These are phyloP conservation scores for Rhizoclosmatium globosum DNA, from an alignment of 192 early-diverging fungal genomes.

Conservation along the genomic window DNA sequence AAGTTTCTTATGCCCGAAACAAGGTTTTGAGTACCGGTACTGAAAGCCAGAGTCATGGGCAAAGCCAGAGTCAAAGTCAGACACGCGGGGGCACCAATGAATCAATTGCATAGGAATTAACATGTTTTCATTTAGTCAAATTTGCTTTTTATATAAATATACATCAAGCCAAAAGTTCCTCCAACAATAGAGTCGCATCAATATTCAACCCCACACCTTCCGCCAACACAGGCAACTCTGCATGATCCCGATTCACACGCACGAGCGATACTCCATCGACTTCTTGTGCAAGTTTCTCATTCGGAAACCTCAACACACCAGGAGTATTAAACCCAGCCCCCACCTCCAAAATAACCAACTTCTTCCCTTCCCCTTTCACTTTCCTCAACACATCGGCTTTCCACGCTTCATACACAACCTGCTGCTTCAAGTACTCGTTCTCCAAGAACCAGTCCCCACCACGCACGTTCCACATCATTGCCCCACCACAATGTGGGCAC, in stretches of 20 bases:
- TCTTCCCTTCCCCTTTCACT: conserved; percentile 24
- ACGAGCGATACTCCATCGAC: background rate
- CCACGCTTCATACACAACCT: conserved; percentile 19
- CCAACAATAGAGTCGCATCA: background rate
- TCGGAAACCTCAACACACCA: conserved; percentile 35
- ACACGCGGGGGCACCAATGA: too few species aligned
- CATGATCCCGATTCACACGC: background rate
- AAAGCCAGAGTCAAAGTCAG: too few species aligned
- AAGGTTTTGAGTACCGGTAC: too few species aligned
- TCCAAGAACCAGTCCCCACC: conserved; percentile 43
- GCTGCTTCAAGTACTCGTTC: conserved; percentile 16
- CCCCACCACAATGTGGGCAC: conserved; percentile 28
- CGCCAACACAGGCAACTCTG: background rate
- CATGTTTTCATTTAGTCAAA: too few species aligned
- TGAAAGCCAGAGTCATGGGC: too few species aligned
- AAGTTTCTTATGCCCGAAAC: too few species aligned
- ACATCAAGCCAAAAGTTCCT: background rate
- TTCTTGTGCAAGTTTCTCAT: conserved; percentile 27
- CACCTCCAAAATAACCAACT: conserved; percentile 42
- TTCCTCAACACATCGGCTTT: background rate
- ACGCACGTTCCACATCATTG: conserved; percentile 37
- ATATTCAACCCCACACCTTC: background rate
- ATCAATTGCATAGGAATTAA: too few species aligned
- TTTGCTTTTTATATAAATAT: too few species aligned
- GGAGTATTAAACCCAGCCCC: conserved; percentile 46